A percentile compares a stretch with the other conserved stretches of the same genome.
These are phyloP conservation scores for Bisporella sp. DNA, from an alignment of 2,329 filamentous ascomycete species.

Conservation along the genomic window DNA sequence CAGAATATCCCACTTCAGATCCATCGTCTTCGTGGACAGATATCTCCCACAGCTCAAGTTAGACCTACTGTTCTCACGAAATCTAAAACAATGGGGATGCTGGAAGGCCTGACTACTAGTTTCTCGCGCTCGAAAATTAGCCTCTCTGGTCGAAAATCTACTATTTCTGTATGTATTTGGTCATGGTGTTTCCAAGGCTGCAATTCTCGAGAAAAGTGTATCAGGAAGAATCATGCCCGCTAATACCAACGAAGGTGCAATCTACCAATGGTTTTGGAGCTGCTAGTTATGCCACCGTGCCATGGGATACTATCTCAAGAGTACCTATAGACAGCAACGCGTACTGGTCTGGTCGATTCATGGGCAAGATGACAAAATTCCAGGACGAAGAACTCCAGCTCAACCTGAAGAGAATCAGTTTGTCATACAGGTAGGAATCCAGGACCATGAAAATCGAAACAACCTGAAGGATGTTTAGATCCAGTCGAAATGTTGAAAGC, in stretches of 20 bases:
- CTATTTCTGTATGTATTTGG: conserved; percentile 36
- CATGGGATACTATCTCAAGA: background rate
- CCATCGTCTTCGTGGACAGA: conserved; percentile 8
- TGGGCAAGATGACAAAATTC: background rate
- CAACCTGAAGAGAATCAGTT: background rate
- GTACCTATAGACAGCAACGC: background rate
- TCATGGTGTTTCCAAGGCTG: conserved; percentile 50
- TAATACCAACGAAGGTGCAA: background rate
- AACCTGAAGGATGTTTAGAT: background rate
- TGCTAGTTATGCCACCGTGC: background rate
- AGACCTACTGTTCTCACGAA: conserved; percentile 26
- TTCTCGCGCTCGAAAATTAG: conserved; percentile 30
- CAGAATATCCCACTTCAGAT: conserved; percentile 8
- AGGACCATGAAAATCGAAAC: too few relatives aligned
- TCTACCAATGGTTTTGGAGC: background rate
- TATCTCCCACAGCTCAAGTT: conserved; percentile 8
- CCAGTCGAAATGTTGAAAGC: background rate
- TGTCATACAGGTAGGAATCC: background rate
- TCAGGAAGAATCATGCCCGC: background rate
- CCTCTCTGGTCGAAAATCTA: background rate
- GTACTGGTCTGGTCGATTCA: background rate
- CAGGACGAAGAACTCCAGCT: background rate
- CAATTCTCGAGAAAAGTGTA: conserved; percentile 26
- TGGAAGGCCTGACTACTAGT: conserved; percentile 39
- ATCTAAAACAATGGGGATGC: conserved; percentile 37